Evolutionary conservation across 805 yeast species (phyloP).

Genomic region (Teunomyces stri): DNA sequence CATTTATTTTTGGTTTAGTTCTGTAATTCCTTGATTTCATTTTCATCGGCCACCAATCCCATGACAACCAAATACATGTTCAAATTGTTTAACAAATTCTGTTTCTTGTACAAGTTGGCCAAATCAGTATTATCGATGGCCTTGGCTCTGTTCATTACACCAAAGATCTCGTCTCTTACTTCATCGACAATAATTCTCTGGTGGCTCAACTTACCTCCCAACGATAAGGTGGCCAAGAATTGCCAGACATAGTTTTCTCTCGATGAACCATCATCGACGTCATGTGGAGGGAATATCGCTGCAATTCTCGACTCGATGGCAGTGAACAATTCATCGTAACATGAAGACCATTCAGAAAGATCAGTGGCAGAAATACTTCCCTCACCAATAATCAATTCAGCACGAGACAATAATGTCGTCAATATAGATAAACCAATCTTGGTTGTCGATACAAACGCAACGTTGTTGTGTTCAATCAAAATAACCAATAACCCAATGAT

Average conservation of each 20-base stretch:
- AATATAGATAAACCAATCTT: slow-evolving; percentile 83
- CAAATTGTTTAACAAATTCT: slow-evolving; percentile 69
- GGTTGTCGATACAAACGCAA: slow-evolving; percentile 63
- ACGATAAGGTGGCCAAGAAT: slow-evolving; percentile 87
- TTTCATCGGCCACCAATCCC: slow-evolving; percentile 91
- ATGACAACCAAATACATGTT: slow-evolving; percentile 91
- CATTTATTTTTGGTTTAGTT: slow-evolving; percentile 7
- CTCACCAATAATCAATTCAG: slow-evolving; percentile 89
- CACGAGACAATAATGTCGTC: slow-evolving; percentile 87
- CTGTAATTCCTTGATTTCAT: slow-evolving; percentile 75
- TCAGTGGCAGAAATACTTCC: slow-evolving; percentile 55
- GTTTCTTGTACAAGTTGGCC: slow-evolving; percentile 45
- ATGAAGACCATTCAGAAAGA: slow-evolving; percentile 68
- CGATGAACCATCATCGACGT: slow-evolving; percentile 56
- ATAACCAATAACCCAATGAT: slow-evolving; percentile 74
- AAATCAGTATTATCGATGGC: slow-evolving; percentile 50
- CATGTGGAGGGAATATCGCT: slow-evolving; percentile 68
- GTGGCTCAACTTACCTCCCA: slow-evolving; percentile 86
- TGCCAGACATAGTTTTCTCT: slow-evolving; percentile 81
- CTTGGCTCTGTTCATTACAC: slow-evolving; percentile 78
- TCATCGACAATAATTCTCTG: slow-evolving; percentile 94
- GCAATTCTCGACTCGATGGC: slow-evolving; percentile 75
- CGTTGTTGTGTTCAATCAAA: slow-evolving; percentile 67
- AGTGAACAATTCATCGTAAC: slow-evolving; percentile 80
- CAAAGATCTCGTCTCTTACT: slow-evolving; percentile 89